Conservation (phyloP, 495 filamentous ascomycete genomes). For the Neurospora terricola region DNA sequence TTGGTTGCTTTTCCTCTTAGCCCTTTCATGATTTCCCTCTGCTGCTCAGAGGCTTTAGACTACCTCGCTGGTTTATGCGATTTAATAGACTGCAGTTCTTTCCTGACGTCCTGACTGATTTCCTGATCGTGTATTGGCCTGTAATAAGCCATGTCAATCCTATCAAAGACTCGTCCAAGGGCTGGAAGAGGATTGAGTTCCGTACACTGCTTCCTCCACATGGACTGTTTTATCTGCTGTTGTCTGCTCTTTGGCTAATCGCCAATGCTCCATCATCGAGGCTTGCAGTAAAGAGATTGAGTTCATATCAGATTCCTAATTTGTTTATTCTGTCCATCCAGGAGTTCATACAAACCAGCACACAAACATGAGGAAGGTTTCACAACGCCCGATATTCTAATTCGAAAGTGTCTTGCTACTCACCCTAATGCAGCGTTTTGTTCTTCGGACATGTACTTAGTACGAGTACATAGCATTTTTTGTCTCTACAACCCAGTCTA, state of each 20-base stretch:
- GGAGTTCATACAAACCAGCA: not conserved
- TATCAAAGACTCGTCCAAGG: not conserved
- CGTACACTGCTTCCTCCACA: not conserved
- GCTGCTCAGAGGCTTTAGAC: not conserved
- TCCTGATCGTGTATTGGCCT: not conserved
- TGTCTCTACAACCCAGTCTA: not conserved
- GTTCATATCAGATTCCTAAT: too few relatives aligned
- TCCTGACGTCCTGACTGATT: not conserved
- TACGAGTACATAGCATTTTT: not conserved
- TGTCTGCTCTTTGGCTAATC: not conserved
- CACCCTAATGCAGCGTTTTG: not conserved
- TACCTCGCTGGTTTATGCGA: not conserved
- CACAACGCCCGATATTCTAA: not conserved
- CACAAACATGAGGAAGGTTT: not conserved
- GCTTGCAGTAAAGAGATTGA: not conserved
- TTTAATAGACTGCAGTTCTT: not conserved
- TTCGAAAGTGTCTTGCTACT: not conserved
- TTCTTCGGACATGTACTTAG: not conserved
- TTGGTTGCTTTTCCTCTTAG: not conserved
- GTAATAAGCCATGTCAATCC: not conserved
- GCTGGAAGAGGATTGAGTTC: not conserved
- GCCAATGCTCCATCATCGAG: not conserved
- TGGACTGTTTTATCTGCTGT: not conserved
- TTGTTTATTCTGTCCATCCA: too few relatives aligned
- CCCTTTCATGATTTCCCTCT: not conserved